Conservation (phyloP, 257 asterid species). For the Ligustrum vulgare region DNA sequence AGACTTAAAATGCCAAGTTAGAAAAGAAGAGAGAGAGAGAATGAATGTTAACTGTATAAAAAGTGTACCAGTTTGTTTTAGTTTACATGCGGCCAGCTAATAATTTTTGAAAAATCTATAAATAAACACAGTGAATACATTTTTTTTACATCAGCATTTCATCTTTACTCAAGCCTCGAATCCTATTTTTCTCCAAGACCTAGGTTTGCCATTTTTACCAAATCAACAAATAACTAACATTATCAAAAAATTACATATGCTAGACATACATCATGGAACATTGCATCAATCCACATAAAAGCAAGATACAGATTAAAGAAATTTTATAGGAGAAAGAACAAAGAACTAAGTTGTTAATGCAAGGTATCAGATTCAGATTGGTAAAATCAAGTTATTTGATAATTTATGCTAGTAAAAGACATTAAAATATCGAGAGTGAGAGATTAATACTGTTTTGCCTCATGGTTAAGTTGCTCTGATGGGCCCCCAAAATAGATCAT, state of each 20-base stretch:
- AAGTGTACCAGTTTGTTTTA: no score
- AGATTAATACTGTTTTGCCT: slow-evolving; percentile 68
- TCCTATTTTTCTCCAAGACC: no score
- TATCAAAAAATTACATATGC: neutral
- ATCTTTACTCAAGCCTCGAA: no score
- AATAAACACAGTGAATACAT: no score
- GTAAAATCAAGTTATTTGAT: neutral
- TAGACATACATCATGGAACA: slow-evolving; percentile 3
- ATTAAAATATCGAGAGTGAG: neutral
- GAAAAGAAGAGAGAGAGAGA: no score
- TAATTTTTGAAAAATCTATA: no score
- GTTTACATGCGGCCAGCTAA: no score
- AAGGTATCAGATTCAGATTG: slow-evolving; percentile 4
- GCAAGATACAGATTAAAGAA: neutral
- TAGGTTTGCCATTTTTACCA: no score
- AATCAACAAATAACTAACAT: slow-evolving; percentile 7
- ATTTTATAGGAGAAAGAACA: neutral
- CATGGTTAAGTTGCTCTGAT: slow-evolving; percentile 70
- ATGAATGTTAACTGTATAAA: no score
- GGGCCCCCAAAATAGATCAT: slow-evolving; percentile 98
- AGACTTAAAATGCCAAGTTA: no score
- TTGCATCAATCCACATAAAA: slow-evolving; percentile 1
- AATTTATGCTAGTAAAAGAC: neutral
- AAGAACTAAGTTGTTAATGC: slow-evolving; percentile 12
- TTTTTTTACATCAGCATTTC: no score